Evolutionary conservation across 2,329 filamentous ascomycete genomes (phyloP), one percentile per base, ranked within the genome.

Genomic region (Ascomycota sp.): DNA sequence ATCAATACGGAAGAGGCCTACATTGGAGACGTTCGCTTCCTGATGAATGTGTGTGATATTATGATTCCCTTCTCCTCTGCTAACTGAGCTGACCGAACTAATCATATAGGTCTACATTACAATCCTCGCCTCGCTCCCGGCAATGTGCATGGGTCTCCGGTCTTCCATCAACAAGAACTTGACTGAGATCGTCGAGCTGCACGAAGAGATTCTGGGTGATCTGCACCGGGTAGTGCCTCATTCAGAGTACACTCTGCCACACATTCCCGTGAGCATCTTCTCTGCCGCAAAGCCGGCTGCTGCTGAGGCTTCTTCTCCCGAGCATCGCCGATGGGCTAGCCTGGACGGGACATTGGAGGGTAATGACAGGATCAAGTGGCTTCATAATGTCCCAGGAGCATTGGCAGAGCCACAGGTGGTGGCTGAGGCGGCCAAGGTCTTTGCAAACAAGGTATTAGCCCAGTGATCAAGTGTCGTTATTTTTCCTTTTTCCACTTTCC

Each of bases 1-100:
- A 71, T 93, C 39, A 67, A 58, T 36, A 92, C 84, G 0, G 89
- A 95, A 52, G 78, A 89, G 49, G 72, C 76, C 45, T 95, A 95
- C 49, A 74, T 95, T 44, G 71, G 75, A 11, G 86, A 92, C 45
- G 55, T 95, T 37, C 81, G 81, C 44, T 82, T 89, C 41, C 60
- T 95, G 38, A 76, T 78, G 49, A 83, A 91, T 54, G 84, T 86
- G 57, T 48, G 71, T 46, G 29, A 10, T 7, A 4, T 6, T 25
- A 4, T 16, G 9, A 26, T 10, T n/a, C 9, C 3, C 16, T 21
- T 21, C 5, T 21, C 3, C 16, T 21, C 16, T 21, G 16, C 16
- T 5, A 3, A 21, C 16, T 25, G 11, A 11, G 27, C 38, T 51
- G 30, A 50, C 50, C 9, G 2, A 21, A 21, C 3, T 21, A 5